phyloP scores from a whole-genome alignment of 1,284 basidiomycete species.

The Meira miltonrushii region DNA sequence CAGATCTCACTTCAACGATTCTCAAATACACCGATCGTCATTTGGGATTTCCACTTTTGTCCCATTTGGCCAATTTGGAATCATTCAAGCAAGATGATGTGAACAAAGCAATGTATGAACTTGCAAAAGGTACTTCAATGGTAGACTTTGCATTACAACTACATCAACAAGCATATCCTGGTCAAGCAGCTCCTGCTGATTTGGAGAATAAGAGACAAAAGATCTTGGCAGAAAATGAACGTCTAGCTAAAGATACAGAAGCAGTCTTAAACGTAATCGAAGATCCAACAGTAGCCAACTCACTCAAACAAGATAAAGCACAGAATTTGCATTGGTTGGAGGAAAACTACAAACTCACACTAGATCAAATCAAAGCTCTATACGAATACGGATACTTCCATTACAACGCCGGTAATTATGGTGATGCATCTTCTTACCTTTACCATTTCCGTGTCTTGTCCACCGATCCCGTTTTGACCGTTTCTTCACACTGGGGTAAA shows the following conservation, averaged over 20 bases:
- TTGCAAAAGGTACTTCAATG: slow-evolving; percentile 71
- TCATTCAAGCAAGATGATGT: slow-evolving; percentile 72
- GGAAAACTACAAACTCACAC: slow-evolving; percentile 86
- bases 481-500: slow-evolving; percentile 97
- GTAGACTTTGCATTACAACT: slow-evolving; percentile 61
- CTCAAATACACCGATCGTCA: slow-evolving; percentile 88
- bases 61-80: slow-evolving; percentile 66
- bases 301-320: slow-evolving; percentile 85
- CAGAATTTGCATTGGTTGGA: slow-evolving; percentile 91
- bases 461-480: slow-evolving; percentile 81
- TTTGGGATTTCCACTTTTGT: slow-evolving; percentile 82
- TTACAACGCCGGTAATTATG: slow-evolving; percentile 94
- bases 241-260: slow-evolving; percentile 79
- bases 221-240: slow-evolving; percentile 71
- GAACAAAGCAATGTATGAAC: slow-evolving; percentile 84
- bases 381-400: slow-evolving; percentile 99
- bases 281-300: slow-evolving; percentile 80
- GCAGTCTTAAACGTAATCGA: slow-evolving; percentile 91
- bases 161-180: slow-evolving; percentile 71
- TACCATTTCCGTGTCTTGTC: slow-evolving; percentile 98
- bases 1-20: slow-evolving; percentile 64
- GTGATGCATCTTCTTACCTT: slow-evolving; percentile 89
- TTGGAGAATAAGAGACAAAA: slow-evolving; percentile 60
- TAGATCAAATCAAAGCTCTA: slow-evolving; percentile 89
- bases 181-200: slow-evolving; percentile 54